Base-by-base conservation (phyloP, 73 alveolate species). In the Blepharisma japonicum region DNA sequence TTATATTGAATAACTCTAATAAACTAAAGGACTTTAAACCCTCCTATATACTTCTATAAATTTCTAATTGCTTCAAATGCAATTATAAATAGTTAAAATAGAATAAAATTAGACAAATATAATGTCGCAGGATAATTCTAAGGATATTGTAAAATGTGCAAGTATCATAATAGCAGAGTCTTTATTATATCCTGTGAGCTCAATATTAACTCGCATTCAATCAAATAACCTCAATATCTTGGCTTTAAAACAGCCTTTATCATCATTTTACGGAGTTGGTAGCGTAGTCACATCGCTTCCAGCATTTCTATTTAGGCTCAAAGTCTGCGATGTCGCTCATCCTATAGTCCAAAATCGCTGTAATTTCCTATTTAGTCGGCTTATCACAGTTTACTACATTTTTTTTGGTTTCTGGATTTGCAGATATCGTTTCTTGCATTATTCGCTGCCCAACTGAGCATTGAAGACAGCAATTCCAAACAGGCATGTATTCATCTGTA, bases 371-470 rank as follows among this genome's bases (percentile, higher is more conserved):
- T 32, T 32, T 32, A 32, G 42, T 32, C 48, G 11, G 18, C 74
- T 61, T 61, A 61, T 61, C 74, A n/a, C 74, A 61, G 23, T 14
- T 61, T 18, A 25, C 74, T 14, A 61, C 74, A 0, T 61, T 61
- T 61, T n/a, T 39, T 18, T 14, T 61, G 23, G 74, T 61, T 5
- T 61, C 74, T 61, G 14, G 47, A 18, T 20, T 61, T 18, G 38
- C 74, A n/a, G 74, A 61, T 25, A 14, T 25, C 47, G 18, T 61
- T 14, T 14, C 14, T 5, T n/a, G 14, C 11, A 61, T 61, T 14
- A 8, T 61, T 9, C 38, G 46, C 11, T 8, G 47, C 49, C 74
- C 74, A 61, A 9, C 74, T 14, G 74, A 61, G 74, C 38, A 61
- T 61, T 61, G 23, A 8, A 61, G 46, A 5, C 74, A 61, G 23